phyloP scores from a whole-genome alignment of 164 flowering plant species.

The Aristolochia contorta region DNA sequence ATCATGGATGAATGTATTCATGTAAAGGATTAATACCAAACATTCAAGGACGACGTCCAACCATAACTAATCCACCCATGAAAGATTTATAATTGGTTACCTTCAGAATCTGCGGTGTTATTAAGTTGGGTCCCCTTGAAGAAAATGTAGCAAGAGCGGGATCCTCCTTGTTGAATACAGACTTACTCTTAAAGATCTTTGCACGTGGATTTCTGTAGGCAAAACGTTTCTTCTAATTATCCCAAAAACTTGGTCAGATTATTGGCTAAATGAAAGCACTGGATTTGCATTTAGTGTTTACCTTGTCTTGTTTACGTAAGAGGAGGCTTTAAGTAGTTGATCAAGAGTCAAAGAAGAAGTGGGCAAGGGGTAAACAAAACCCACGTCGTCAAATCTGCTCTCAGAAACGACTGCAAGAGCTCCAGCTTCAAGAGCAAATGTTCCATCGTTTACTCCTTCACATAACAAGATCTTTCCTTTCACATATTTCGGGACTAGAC shows the following conservation, averaged over 20 bases:
- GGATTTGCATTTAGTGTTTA: background rate
- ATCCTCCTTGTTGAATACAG: constrained; percentile 15
- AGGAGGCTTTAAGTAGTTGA: background rate
- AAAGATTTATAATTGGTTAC: constrained; percentile 1
- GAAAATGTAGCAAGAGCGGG: constrained; percentile 40
- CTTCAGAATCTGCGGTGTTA: constrained; percentile 30
- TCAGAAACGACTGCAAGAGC: background rate
- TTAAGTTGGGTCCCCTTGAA: constrained; percentile 47
- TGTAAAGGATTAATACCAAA: background rate
- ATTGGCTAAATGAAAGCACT: background rate
- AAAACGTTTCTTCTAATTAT: background rate
- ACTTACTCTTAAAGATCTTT: background rate
- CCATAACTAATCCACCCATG: too few species aligned
- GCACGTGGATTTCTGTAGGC: background rate
- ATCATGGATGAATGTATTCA: background rate
- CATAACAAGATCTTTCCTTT: background rate
- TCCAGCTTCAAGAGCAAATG: background rate
- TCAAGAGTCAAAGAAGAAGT: background rate
- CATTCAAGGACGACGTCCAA: too few species aligned
- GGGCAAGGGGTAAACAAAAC: background rate
- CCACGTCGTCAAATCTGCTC: background rate
- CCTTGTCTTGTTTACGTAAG: background rate
- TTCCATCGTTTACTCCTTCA: background rate
- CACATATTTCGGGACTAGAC: background rate
- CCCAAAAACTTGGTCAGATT: too few species aligned